Conservation (phyloP, 371 early-diverging fungal genomes). For the Actinomortierella wolfii region DNA sequence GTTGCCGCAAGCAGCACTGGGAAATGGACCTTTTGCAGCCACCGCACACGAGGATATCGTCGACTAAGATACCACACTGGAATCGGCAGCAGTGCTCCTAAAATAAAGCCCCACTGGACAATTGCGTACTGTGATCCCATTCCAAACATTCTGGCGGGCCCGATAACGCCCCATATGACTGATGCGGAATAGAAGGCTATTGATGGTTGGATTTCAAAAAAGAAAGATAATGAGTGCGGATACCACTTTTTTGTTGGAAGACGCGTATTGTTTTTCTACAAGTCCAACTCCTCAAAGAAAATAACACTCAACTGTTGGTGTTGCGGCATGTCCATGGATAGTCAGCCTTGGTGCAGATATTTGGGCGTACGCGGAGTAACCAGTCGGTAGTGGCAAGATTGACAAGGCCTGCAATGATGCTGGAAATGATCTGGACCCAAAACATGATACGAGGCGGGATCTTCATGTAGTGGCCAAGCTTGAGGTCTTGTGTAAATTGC, state of each 20-base stretch:
- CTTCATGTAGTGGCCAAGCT: slow-evolving; percentile 66
- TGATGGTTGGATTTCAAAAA: neutral
- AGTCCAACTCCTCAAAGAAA: too few species aligned
- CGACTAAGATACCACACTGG: slow-evolving; percentile 47
- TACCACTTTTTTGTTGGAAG: neutral
- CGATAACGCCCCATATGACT: slow-evolving; percentile 73
- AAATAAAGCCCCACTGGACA: slow-evolving; percentile 54
- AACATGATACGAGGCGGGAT: slow-evolving; percentile 57
- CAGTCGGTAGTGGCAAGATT: slow-evolving; percentile 49
- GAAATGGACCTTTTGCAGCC: slow-evolving; percentile 25
- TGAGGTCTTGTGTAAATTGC: slow-evolving; percentile 43
- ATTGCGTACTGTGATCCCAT: slow-evolving; percentile 57
- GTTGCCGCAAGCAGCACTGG: slow-evolving; percentile 51
- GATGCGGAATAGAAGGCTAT: slow-evolving; percentile 46
- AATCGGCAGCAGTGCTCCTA: slow-evolving; percentile 59
- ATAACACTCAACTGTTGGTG: slow-evolving; percentile 5
- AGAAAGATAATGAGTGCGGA: neutral
- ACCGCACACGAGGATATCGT: slow-evolving; percentile 21
- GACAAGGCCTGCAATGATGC: slow-evolving; percentile 46
- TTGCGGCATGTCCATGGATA: slow-evolving; percentile 35
- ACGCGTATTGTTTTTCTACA: too few species aligned
- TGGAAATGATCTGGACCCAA: slow-evolving; percentile 55
- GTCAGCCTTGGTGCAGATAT: slow-evolving; percentile 40
- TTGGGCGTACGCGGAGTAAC: slow-evolving; percentile 46
- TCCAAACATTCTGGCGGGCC: slow-evolving; percentile 71